Evolutionary conservation across 2,329 filamentous ascomycete species (phyloP), one percentile per base, ranked within the genome.

Genomic region (Cytospora leucostoma): DNA sequence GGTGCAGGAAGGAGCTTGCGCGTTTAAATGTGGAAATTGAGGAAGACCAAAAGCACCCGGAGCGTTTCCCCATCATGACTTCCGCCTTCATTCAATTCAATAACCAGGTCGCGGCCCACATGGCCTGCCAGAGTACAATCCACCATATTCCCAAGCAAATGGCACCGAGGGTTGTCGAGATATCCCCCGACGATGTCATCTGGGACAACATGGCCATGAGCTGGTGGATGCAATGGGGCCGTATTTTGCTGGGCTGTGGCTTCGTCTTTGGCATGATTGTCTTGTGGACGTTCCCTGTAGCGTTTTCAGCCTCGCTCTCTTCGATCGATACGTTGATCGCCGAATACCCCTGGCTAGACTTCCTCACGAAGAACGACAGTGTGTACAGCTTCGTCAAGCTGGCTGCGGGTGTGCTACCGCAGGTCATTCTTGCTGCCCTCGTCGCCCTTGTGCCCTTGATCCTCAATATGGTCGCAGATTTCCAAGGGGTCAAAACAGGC

Each of bases 11-110:
- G 67, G 90, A 98, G 74, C 76, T 99, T 34, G 93, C 95, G 19
- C 86, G 91, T 15, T 80, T 98, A 19, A 99, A 98, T 68, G 72
- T 93, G 59, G 93, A 98, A 73, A 97, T 99, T 60, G 93, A 97
- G 69, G 80, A 89, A 52, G 95, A 98, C 68, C 95, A 99, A 73
- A 84, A 89, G 59, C 83, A 95, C 56, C 89, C 91, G 0, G 93
- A 97, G 68, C 87, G 89, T 5, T 98, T 92, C 67, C 93, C 94
- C 0, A 78, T 93, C 54, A 96, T 97, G 93, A 97, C 91, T 71
- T 97, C 94, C 0, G 95, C 95, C 0, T 99, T 99, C 70, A 93
- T 99, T 66, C 95, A 99, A 73, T 99, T 99, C 82, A 97, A 99
- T 72, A 90, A 97, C 72, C 95, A 99, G 74, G 91, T 97, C 1